Base-by-base conservation (phyloP, 345 rosid species). In the Camelina sativa region DNA sequence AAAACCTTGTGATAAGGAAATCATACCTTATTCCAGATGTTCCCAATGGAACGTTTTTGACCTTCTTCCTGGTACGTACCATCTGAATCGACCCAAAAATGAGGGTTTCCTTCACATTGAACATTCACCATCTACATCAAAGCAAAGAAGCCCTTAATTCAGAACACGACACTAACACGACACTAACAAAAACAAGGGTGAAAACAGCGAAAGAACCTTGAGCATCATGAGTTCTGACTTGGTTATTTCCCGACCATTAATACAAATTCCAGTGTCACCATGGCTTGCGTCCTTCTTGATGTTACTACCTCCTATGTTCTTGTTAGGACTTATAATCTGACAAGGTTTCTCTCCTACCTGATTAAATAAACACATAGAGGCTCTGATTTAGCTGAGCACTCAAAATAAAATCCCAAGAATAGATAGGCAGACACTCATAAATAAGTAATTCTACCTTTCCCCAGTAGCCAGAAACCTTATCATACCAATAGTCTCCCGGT, bases 401-500 rank as follows among this genome's bases (percentile, higher is more conserved):
- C 30, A 50, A 54, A 68, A 68, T 8, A 67, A 4, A 62, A 64
- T 7, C 56, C 13, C 20, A 58, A 72, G 35, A 16, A 53, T 41
- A 44, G 9, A 37, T 30, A 48, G 19, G n/a, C 37, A 44, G 13
- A 30, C 15, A 48, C 19, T 40, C 4, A 69, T 11, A 25, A 3
- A 19, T 63, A 66, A 32, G 67, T 55, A 58, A 43, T 69, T 80
- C 2, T 80, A 94, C 98, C 99, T 86, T 85, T 78, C 97, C 99
- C 99, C 99, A 95, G 7, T 82, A 86, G 61, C 99, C 97, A 73
- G 90, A 80, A 12, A 72, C 77, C 85, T 74, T 87, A 73, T 95
- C 99, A 58, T 95, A 95, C 97, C 99, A 90, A 85, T 92, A 92
- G 69, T 0, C 0, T 40, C 99, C 99, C 0, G 96, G 97, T 68